Conservation (phyloP, 768 basidiomycete species). For the Krasilnikovozyma curviuscula region DNA sequence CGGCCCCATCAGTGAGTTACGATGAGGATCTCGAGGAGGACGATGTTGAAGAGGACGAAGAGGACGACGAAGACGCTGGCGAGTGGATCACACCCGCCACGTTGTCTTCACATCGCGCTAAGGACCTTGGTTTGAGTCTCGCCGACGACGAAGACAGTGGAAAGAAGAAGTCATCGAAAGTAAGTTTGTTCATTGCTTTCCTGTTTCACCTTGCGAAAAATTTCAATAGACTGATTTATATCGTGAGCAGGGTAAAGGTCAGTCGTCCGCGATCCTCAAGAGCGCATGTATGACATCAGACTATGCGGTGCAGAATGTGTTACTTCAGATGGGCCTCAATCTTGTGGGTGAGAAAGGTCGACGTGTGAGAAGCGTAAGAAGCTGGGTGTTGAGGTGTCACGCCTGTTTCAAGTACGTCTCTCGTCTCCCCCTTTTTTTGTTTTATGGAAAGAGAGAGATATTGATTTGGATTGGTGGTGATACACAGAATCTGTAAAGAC, state of each 20-base stretch:
- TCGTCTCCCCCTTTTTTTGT: neutral
- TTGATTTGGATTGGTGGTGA: conserved; percentile 1
- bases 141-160: conserved; percentile 33
- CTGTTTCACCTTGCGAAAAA: too few species aligned
- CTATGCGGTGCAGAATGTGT: conserved; percentile 96
- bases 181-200: too few species aligned
- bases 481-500: conserved; percentile 76
- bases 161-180: neutral
- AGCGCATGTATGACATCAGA: conserved; percentile 94
- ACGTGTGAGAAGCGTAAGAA: conserved; percentile 74
- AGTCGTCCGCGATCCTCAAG: conserved; percentile 28
- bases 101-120: conserved; percentile 65
- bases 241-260: conserved; percentile 6
- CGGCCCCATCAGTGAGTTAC: conserved; percentile 5
- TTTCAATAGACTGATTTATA: too few species aligned
- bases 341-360: conserved; percentile 79
- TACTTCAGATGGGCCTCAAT: conserved; percentile 81
- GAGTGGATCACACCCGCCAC: conserved; percentile 96
- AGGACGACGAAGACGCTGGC: conserved; percentile 50
- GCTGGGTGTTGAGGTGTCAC: conserved; percentile 89
- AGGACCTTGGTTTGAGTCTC: conserved; percentile 53
- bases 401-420: conserved; percentile 87
- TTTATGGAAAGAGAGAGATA: neutral
- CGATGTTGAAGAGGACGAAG: conserved; percentile 52
- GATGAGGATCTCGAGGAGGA: conserved; percentile 39